Percentiles rank a stretch among this genome's conserved stretches.
These are phyloP conservation scores for Colletotrichum acutatum DNA, from an alignment of 2,329 filamentous ascomycete genomes.

Conservation along the genomic window DNA sequence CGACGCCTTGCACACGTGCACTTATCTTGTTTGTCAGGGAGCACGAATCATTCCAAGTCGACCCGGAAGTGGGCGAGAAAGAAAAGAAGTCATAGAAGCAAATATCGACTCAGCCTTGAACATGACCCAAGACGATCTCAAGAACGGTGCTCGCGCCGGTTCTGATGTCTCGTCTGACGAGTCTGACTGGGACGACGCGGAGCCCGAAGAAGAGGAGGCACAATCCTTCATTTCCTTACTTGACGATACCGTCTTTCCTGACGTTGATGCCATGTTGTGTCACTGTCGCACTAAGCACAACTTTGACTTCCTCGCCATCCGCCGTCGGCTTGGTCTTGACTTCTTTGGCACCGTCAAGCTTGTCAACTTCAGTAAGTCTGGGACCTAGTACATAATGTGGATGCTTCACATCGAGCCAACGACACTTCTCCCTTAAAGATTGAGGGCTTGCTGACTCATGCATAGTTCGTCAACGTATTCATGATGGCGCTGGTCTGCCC, in stretches of 20 bases:
- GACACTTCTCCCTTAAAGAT: not conserved
- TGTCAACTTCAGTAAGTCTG: slow-evolving; percentile 71
- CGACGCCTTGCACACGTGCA: no score
- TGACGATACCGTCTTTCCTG: slow-evolving; percentile 72
- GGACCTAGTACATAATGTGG: not conserved
- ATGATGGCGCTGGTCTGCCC: slow-evolving; percentile 58
- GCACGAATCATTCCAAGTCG: not conserved
- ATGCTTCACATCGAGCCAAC: not conserved
- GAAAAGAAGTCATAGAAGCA: not conserved
- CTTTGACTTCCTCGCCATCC: slow-evolving; percentile 74
- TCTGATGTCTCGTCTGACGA: slow-evolving; percentile 49
- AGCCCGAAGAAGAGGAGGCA: slow-evolving; percentile 71
- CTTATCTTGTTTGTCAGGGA: not conserved
- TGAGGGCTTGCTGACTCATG: not conserved
- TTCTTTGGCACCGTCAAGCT: slow-evolving; percentile 80
- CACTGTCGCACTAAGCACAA: slow-evolving; percentile 73
- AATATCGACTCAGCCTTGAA: not conserved
- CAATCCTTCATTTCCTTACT: slow-evolving; percentile 75
- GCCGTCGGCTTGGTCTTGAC: slow-evolving; percentile 70
- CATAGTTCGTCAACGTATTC: slow-evolving; percentile 59
- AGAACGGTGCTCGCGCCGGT: slow-evolving; percentile 6
- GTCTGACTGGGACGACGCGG: slow-evolving; percentile 64
- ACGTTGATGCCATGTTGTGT: slow-evolving; percentile 72
- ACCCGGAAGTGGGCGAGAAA: not conserved
- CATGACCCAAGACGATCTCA: slow-evolving; percentile 17